Evolutionary conservation across 2,329 filamentous ascomycete species (phyloP), one percentile per base, ranked within the genome.

Genomic region (Fusarium neocosmosporiellum): DNA sequence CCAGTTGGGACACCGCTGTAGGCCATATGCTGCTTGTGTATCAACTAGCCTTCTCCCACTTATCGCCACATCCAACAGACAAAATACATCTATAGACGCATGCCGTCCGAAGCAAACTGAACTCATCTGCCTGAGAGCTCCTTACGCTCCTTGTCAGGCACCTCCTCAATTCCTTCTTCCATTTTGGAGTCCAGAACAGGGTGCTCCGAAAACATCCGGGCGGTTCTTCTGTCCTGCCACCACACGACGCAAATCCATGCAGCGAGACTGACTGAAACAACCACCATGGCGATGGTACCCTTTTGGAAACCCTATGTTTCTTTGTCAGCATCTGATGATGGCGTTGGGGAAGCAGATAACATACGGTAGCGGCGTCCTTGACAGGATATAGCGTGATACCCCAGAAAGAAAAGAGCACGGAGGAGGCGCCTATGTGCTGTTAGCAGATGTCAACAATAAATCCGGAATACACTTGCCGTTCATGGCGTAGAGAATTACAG

Each of bases 391-490:
- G 62, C 1, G 77, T 71, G 29, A 84, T 80, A 1, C 82, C 82
- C 82, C 83, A 84, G 60, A 83, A 83, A 0, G 81, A 81, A 58
- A 82, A 84, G n/a, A 84, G 66, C 3, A 82, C 77, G 16, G 80
- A 77, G 16, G 81, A 80, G 14, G 79, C 78, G 59, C 67, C 67
- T 71, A 31, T 37, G 16, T 10, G 22, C 5, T 7, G 10, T 60
- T 54, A 60, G 36, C 34, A 48, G 3, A 14, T 29, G 9, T 31
- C n/a, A 2, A 8, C 4, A 11, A 7, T 2, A 4, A 20, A 13
- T 1, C 2, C 5, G n/a, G 9, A 8, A 2, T 8, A n/a, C 13
- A 29, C 57, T 34, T 27, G 57, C 81, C 78, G 48, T 81, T 82
- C 82, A 84, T 84, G 13, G 78, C 73, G 34, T 82, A 83, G 1